These are phyloP conservation scores for Kewa caespitosa DNA, from an alignment of 179 eudicot genomes.

Conservation along the genomic window DNA sequence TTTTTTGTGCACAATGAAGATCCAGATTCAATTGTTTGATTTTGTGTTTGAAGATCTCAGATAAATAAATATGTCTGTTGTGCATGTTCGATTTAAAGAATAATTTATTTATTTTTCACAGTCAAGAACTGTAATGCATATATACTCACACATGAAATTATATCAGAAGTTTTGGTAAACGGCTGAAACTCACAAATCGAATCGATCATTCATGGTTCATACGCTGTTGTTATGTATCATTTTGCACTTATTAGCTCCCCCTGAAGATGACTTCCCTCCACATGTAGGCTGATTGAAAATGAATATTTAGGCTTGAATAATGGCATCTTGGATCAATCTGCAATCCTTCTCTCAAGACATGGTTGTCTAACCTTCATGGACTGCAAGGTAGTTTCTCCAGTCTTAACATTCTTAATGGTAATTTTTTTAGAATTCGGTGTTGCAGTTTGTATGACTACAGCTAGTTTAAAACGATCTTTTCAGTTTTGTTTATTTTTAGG, in stretches of 20 bases:
- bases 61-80: too few relatives aligned
- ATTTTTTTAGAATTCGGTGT: too few relatives aligned
- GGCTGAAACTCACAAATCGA: not conserved
- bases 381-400: slow-evolving; percentile 70
- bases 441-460: too few relatives aligned
- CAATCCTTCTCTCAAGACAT: slow-evolving; percentile 76
- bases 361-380: slow-evolving; percentile 95
- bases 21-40: not conserved
- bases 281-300: slow-evolving; percentile 83
- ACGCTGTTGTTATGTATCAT: not conserved
- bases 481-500: not conserved
- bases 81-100: not conserved
- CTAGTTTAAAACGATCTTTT: not conserved
- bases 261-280: slow-evolving; percentile 15
- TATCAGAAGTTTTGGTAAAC: not conserved
- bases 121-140: too few relatives aligned
- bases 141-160: slow-evolving; percentile 2
- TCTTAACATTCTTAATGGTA: too few relatives aligned
- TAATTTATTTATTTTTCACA: too few relatives aligned
- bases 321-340: slow-evolving; percentile 98
- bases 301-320: slow-evolving; percentile 85
- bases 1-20: not conserved
- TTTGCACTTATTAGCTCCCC: slow-evolving; percentile 12
- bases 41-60: not conserved
- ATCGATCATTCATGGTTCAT: not conserved